These are phyloP conservation scores for Paraglomus brasilianum DNA, from an alignment of 192 early-diverging fungal species.

Conservation along the genomic window DNA sequence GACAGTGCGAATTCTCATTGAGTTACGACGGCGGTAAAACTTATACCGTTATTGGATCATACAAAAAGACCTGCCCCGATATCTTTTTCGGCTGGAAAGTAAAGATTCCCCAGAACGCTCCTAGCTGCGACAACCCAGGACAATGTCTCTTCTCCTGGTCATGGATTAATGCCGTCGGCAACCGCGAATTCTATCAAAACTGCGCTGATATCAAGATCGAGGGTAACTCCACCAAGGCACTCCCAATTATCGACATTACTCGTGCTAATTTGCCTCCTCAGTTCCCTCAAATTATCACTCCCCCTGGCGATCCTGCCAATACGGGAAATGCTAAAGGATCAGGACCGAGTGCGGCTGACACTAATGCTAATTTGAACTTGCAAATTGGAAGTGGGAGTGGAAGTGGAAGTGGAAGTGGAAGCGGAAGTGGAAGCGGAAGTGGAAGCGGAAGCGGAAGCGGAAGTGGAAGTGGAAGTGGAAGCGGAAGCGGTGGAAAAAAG, in stretches of 20 bases:
- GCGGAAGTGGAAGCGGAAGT: too few relatives aligned
- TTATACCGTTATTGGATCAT: constrained; percentile 47
- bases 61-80: constrained; percentile 44
- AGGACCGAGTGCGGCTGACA: constrained; percentile 4
- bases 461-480: too few relatives aligned
- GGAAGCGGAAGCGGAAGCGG: too few relatives aligned
- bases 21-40: constrained; percentile 62
- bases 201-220: constrained; percentile 70
- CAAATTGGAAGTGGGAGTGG: neutral
- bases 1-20: constrained; percentile 69
- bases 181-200: constrained; percentile 74
- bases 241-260: constrained; percentile 27
- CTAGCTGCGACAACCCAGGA: constrained; percentile 34
- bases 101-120: constrained; percentile 41
- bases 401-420: too few relatives aligned
- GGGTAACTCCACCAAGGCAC: constrained; percentile 32
- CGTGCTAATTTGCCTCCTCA: constrained; percentile 21
- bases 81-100: constrained; percentile 44
- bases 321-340: constrained; percentile 20
- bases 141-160: constrained; percentile 53
- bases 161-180: constrained; percentile 71
- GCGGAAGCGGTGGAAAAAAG: too few relatives aligned
- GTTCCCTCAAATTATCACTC: constrained; percentile 1
- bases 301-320: constrained; percentile 11
- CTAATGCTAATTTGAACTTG: constrained; percentile 15